Evolutionary conservation across 73 alveolate genomes (phyloP).

Genomic region (Paraurostyla sp.): DNA sequence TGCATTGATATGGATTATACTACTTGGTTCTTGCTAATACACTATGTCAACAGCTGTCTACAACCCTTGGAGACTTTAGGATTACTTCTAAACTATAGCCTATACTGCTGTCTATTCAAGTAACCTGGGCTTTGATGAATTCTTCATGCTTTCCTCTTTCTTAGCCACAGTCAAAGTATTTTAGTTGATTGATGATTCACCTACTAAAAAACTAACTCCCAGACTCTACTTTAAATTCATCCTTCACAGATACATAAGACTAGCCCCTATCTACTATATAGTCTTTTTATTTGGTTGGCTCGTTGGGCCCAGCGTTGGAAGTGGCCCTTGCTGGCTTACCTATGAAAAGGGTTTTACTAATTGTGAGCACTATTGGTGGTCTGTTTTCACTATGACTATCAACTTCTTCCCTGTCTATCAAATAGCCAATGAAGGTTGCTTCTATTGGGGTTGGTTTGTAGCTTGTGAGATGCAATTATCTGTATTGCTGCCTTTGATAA

Average conservation of each 20-base stretch:
- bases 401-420: conserved; percentile 32
- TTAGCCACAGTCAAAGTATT: background rate
- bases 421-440: conserved; percentile 49
- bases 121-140: conserved; percentile 56
- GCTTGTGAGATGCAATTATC: conserved; percentile 43
- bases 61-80: conserved; percentile 37
- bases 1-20: conserved; percentile 21
- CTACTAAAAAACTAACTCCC: background rate
- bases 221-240: background rate
- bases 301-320: conserved; percentile 23
- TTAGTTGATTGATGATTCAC: background rate
- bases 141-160: conserved; percentile 55
- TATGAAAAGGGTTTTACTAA: conserved; percentile 28
- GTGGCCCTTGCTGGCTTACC: conserved; percentile 55
- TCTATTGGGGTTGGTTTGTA: conserved; percentile 63
- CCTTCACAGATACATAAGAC: background rate
- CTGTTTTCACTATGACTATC: conserved; percentile 47
- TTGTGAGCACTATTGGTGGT: conserved; percentile 46
- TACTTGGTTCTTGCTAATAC: conserved; percentile 17
- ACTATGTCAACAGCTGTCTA: conserved; percentile 36
- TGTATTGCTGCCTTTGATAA: background rate
- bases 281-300: conserved; percentile 63
- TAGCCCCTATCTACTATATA: conserved; percentile 54
- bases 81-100: conserved; percentile 21
- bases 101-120: conserved; percentile 48